A percentile compares a stretch with the other conserved stretches of the same genome.
phyloP scores from a whole-genome alignment of 2,329 filamentous ascomycete genomes.

The Thielaviopsis musarum region DNA sequence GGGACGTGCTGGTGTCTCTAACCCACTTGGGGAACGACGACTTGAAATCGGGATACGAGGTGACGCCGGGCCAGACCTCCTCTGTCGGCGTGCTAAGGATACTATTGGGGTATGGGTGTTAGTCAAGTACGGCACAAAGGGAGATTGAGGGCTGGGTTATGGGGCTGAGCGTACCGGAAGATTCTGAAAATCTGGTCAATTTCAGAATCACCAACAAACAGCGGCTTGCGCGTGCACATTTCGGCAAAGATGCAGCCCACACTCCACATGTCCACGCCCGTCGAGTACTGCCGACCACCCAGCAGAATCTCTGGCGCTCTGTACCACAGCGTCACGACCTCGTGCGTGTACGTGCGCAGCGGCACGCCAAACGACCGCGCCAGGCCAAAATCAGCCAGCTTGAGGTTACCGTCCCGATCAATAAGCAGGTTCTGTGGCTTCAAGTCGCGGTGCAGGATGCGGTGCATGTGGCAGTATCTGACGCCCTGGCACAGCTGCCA shows the following conservation, averaged over 20 bases:
- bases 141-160: background rate
- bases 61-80: conserved; percentile 73
- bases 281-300: conserved; percentile 81
- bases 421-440: conserved; percentile 88
- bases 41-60: conserved; percentile 91
- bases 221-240: conserved; percentile 85
- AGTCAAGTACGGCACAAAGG: background rate
- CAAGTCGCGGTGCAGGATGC: conserved; percentile 72
- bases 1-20: conserved; percentile 45
- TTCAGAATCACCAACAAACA: conserved; percentile 79
- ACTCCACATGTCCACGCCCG: conserved; percentile 92
- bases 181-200: conserved; percentile 30
- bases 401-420: conserved; percentile 71
- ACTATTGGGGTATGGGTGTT: background rate
- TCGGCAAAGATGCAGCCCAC: conserved; percentile 89
- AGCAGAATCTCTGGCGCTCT: conserved; percentile 79
- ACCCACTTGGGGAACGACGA: conserved; percentile 82
- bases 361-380: conserved; percentile 84
- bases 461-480: conserved; percentile 76
- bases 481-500: conserved; percentile 71
- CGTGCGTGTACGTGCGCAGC: conserved; percentile 80
- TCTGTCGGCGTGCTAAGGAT: conserved; percentile 73
- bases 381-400: conserved; percentile 79
- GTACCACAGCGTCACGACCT: conserved; percentile 92
- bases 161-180: conserved; percentile 43